phyloP scores from a whole-genome alignment of 345 rosid species.

The Hibiscus tridactylites region DNA sequence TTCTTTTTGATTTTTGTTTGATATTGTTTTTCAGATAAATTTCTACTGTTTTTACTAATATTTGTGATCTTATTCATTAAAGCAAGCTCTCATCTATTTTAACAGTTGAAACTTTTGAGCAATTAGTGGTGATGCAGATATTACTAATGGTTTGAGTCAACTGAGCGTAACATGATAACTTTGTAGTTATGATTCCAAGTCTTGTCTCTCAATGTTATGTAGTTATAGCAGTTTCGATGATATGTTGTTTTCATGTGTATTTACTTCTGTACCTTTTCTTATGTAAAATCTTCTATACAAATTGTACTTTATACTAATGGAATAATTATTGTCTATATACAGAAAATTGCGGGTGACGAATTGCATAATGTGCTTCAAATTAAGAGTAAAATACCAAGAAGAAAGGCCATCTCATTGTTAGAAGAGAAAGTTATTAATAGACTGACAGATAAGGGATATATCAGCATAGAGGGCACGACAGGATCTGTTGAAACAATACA shows the following conservation, averaged over 20 bases:
- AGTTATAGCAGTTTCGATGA: neutral
- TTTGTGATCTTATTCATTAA: neutral
- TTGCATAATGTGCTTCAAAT: slow-evolving; percentile 68
- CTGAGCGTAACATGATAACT: neutral
- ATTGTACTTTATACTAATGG: neutral
- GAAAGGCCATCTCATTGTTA: slow-evolving; percentile 73
- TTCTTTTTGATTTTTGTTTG: neutral
- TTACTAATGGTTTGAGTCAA: neutral
- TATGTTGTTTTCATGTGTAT: slow-evolving; percentile 2
- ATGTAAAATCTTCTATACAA: neutral
- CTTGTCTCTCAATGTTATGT: neutral
- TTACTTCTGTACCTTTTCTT: neutral
- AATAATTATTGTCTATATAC: slow-evolving; percentile 13
- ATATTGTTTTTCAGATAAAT: neutral
- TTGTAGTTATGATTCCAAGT: neutral
- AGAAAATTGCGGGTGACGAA: slow-evolving; percentile 91
- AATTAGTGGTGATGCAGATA: neutral
- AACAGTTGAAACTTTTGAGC: neutral
- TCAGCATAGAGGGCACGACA: slow-evolving; percentile 42
- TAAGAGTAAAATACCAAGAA: slow-evolving; percentile 71
- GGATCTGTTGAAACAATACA: slow-evolving; percentile 52
- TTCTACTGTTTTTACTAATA: neutral
- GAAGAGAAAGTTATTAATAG: slow-evolving; percentile 72
- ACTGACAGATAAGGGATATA: slow-evolving; percentile 86
- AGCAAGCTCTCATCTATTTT: neutral